Percentiles rank a stretch among this genome's conserved stretches.
Conservation (phyloP, 2,329 filamentous ascomycete genomes). For the Fusarium udum region DNA sequence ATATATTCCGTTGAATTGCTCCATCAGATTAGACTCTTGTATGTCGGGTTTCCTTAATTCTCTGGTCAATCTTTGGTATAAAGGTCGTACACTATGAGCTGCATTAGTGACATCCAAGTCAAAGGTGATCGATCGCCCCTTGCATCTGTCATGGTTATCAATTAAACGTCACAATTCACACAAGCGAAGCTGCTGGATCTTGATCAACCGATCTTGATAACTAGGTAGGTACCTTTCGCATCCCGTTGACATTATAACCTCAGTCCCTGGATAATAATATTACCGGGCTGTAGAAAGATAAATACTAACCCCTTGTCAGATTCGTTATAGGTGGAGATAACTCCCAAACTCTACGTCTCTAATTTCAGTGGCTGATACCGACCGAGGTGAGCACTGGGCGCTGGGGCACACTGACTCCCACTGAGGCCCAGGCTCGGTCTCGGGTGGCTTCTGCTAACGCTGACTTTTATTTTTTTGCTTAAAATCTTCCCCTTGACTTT, state of each 20-base stretch:
- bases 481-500: constrained; percentile 11
- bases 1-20: neutral
- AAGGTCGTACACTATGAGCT: neutral
- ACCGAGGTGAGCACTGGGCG: neutral
- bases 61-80: neutral
- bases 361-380: constrained; percentile 11
- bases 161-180: neutral
- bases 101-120: neutral
- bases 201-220: neutral
- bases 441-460: neutral
- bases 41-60: neutral
- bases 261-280: neutral
- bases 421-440: constrained; percentile 3
- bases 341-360: neutral
- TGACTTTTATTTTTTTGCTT: neutral
- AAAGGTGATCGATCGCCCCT: neutral
- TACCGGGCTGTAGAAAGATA: neutral
- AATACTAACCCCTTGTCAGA: neutral
- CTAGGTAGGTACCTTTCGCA: neutral
- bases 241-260: neutral
- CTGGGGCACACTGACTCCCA: constrained; percentile 8
- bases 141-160: neutral
- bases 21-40: neutral
- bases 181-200: neutral
- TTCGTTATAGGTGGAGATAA: neutral